Percentiles rank a stretch among this genome's conserved stretches.
Evolutionary conservation across 73 alveolate species (phyloP).

Genomic region (Uronychia setigera): DNA sequence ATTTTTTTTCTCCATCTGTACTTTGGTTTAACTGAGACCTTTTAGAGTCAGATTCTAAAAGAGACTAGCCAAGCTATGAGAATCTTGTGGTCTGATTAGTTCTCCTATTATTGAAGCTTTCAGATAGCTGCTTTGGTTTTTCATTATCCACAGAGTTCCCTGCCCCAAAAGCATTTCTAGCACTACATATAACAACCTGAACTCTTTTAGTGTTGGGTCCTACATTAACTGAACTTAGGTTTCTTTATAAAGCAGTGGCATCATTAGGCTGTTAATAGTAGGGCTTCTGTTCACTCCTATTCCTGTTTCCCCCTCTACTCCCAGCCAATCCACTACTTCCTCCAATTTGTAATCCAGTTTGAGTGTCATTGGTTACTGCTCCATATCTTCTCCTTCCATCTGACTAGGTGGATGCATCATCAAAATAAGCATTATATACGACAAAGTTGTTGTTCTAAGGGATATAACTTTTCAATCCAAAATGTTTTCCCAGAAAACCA

Average conservation of each 20-base stretch:
- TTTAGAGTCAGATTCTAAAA: background rate
- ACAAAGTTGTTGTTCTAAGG: slow-evolving; percentile 87
- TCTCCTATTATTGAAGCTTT: background rate
- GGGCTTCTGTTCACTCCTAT: background rate
- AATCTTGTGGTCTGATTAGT: background rate
- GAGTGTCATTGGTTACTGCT: background rate
- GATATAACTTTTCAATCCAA: slow-evolving; percentile 69
- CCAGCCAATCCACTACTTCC: too few relatives aligned
- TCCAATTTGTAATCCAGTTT: too few relatives aligned
- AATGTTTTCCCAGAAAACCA: slow-evolving; percentile 77
- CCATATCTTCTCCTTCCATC: background rate
- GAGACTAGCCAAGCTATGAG: background rate
- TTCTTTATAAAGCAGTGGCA: background rate
- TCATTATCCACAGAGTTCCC: background rate
- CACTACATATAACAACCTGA: too few relatives aligned
- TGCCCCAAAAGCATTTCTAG: background rate
- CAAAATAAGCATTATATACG: slow-evolving; percentile 76
- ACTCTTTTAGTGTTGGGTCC: background rate
- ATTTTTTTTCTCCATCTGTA: background rate
- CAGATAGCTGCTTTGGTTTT: background rate
- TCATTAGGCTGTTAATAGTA: background rate
- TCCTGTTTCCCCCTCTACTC: background rate
- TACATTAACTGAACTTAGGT: background rate
- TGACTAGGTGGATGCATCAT: background rate
- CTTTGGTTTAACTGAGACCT: background rate